Conservation (phyloP, 345 rosid genomes). For the Clausena lansium region DNA sequence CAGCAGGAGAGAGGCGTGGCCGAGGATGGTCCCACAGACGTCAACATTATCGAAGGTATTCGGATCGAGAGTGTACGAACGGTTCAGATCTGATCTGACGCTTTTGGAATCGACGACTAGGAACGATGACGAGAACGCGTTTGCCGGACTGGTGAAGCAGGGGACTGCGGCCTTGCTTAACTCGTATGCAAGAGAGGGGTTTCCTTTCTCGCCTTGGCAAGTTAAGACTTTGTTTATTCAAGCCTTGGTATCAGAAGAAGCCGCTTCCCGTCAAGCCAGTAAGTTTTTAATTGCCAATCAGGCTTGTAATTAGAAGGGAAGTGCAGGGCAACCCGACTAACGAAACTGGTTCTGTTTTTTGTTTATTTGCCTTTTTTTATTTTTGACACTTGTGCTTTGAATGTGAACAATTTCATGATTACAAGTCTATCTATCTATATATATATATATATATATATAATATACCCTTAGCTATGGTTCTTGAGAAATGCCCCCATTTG, state of each 20-base stretch:
- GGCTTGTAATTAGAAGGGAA: slow-evolving; percentile 44
- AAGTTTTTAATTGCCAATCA: slow-evolving; percentile 58
- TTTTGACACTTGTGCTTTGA: no score
- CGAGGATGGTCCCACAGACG: slow-evolving; percentile 79
- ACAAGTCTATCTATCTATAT: no score
- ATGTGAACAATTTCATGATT: no score
- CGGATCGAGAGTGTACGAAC: slow-evolving; percentile 60
- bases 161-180: slow-evolving; percentile 78
- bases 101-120: slow-evolving; percentile 61
- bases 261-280: slow-evolving; percentile 55
- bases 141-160: slow-evolving; percentile 58
- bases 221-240: slow-evolving; percentile 76
- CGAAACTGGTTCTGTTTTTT: not conserved
- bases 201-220: slow-evolving; percentile 67
- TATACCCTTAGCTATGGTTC: no score
- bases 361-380: not conserved
- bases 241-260: slow-evolving; percentile 59
- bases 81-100: slow-evolving; percentile 76
- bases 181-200: slow-evolving; percentile 65
- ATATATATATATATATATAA: no score
- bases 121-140: slow-evolving; percentile 52
- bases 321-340: no score
- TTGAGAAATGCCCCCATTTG: no score
- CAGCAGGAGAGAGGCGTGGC: slow-evolving; percentile 77
- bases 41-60: slow-evolving; percentile 75